Evolutionary conservation across 2,329 filamentous ascomycete genomes (phyloP), one percentile per base, ranked within the genome.

Genomic region (Monilinia fructigena): DNA sequence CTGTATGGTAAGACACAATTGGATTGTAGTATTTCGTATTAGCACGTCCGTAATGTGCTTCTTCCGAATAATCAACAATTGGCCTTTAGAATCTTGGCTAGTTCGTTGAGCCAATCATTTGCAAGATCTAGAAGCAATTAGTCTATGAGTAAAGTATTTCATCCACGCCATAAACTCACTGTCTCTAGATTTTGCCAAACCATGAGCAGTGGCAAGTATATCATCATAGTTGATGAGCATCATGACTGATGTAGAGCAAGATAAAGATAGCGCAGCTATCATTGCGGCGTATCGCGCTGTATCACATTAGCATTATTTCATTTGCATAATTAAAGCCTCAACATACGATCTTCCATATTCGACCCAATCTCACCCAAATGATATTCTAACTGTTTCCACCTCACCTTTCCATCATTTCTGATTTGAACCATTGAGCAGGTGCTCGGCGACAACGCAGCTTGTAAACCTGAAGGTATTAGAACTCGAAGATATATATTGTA

Each of bases 61-160:
- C 91, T 59, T 91, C 85, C 0, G 92, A 90, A 74, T 93, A 96
- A 78, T 98, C 94, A 58, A 93, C 86, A 60, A 88, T 86, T 40
- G 91, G 91, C 82, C 69, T 88, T 89, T 62, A 93, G 80, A 66
- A 90, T 86, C 52, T 85, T 83, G 63, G 91, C 87, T 16, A 93
- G 80, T 70, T 91, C 88, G 52, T 81, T 82, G 63, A 91, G 80
- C 81, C 88, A 87, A 67, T 87, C 82, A 53, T 82, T 81, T 63
- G 86, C 80, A 70, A 90, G 86, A 61, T 83, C 85, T 88, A 72
- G 65, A 65, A 14, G 20, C n/a, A 7, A 18, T 69, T 68, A 61
- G 64, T 42, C 50, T 64, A 20, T 50, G 59, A 48, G 20, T 12
- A 38, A 4, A 62, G 4, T 10, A 50, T n/a, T 50, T 40, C 38